phyloP scores from a whole-genome alignment of 2,329 filamentous ascomycete species.

The Neonectria punicea region DNA sequence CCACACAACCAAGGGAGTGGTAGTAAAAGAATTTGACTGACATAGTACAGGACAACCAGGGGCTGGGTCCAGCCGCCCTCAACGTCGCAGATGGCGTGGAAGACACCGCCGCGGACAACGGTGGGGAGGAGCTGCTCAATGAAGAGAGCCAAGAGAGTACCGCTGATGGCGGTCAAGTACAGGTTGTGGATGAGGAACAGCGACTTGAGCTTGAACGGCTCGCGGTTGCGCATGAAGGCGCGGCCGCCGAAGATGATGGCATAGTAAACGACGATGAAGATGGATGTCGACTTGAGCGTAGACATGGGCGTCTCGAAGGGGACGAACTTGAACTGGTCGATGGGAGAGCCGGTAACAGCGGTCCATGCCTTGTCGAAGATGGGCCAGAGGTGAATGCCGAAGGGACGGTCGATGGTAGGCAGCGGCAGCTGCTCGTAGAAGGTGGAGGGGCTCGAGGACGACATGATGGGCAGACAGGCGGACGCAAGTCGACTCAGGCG shows the following conservation, averaged over 20 bases:
- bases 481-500: conserved; percentile 24
- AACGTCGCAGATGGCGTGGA: conserved; percentile 84
- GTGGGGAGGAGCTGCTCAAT: conserved; percentile 91
- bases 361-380: conserved; percentile 91
- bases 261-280: conserved; percentile 90
- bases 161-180: conserved; percentile 88
- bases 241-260: conserved; percentile 91
- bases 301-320: conserved; percentile 88
- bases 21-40: conserved; percentile 58
- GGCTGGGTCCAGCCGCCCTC: conserved; percentile 94
- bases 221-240: conserved; percentile 88
- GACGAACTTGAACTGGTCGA: conserved; percentile 86
- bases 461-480: conserved; percentile 47
- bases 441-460: conserved; percentile 53
- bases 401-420: conserved; percentile 90
- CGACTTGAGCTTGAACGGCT: conserved; percentile 85
- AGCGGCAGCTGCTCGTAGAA: conserved; percentile 69
- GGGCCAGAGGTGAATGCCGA: conserved; percentile 92
- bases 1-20: conserved; percentile 11
- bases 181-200: conserved; percentile 98
- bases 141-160: conserved; percentile 82
- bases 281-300: conserved; percentile 83
- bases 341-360: conserved; percentile 80
- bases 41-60: conserved; percentile 95
- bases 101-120: conserved; percentile 82